Conservation (phyloP, 106 monocot genomes). For the Dactylorhiza incarnata region DNA sequence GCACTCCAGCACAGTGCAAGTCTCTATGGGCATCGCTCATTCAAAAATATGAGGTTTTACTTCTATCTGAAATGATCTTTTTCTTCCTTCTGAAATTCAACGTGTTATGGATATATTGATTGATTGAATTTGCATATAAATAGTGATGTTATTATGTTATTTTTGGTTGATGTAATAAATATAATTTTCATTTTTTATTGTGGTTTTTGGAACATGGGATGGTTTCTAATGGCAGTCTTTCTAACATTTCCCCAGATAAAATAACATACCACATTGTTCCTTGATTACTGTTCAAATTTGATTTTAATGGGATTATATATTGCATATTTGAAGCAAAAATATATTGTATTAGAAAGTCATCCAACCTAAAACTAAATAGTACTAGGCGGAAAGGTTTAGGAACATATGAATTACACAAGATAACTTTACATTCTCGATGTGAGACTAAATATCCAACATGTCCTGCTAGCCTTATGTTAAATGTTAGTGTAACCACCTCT, state of each 20-base stretch:
- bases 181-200: background rate
- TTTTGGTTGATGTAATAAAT: background rate
- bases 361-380: no score
- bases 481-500: no score
- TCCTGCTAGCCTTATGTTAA: no score
- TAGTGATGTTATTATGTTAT: background rate
- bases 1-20: constrained; percentile 87
- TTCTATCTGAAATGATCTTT: background rate
- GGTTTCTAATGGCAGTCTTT: background rate
- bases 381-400: no score
- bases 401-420: no score
- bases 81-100: background rate
- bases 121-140: no score
- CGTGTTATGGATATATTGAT: background rate
- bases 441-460: no score
- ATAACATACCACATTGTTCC: background rate
- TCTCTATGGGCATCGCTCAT: constrained; percentile 95
- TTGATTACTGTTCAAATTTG: background rate
- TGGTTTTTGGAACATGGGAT: background rate
- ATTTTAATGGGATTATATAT: background rate
- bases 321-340: background rate
- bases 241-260: background rate
- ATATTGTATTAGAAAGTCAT: no score
- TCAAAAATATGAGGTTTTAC: constrained; percentile 87
- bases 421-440: no score